phyloP scores from a whole-genome alignment of 768 basidiomycete species.

The Leccinellum rugosiceps region DNA sequence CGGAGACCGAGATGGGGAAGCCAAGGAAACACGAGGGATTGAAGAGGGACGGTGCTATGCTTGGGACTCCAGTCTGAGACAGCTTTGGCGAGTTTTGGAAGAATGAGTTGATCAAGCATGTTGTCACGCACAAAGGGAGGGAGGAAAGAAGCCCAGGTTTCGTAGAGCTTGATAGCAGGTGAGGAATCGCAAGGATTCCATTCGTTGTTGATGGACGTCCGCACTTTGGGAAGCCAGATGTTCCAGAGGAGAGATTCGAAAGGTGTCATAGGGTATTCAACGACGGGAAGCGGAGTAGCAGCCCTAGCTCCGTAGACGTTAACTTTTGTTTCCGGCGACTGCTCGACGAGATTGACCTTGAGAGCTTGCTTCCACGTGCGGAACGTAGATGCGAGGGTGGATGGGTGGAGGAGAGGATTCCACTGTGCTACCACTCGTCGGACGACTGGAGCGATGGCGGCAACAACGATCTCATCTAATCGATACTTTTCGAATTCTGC shows the following conservation, averaged over 20 bases:
- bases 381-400: slow-evolving; percentile 60
- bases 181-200: slow-evolving; percentile 77
- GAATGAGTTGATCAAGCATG: slow-evolving; percentile 89
- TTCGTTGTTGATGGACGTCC: slow-evolving; percentile 91
- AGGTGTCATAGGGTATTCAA: slow-evolving; percentile 79
- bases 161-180: slow-evolving; percentile 79
- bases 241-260: slow-evolving; percentile 95
- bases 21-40: slow-evolving; percentile 92
- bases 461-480: slow-evolving; percentile 91
- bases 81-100: slow-evolving; percentile 87
- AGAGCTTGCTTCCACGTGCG: slow-evolving; percentile 67
- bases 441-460: slow-evolving; percentile 80
- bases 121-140: slow-evolving; percentile 94
- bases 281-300: slow-evolving; percentile 26
- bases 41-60: slow-evolving; percentile 57
- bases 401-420: slow-evolving; percentile 81
- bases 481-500: slow-evolving; percentile 74
- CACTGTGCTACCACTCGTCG: slow-evolving; percentile 72
- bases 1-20: slow-evolving; percentile 82
- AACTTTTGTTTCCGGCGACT: slow-evolving; percentile 43
- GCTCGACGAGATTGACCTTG: slow-evolving; percentile 51
- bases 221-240: slow-evolving; percentile 92
- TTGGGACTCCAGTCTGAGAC: slow-evolving; percentile 81
- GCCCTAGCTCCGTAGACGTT: slow-evolving; percentile 55
- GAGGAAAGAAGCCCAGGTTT: slow-evolving; percentile 83